Evolutionary conservation across 2,329 filamentous ascomycete species (phyloP), one percentile per base, ranked within the genome.

Genomic region (Talaromyces atroroseus): DNA sequence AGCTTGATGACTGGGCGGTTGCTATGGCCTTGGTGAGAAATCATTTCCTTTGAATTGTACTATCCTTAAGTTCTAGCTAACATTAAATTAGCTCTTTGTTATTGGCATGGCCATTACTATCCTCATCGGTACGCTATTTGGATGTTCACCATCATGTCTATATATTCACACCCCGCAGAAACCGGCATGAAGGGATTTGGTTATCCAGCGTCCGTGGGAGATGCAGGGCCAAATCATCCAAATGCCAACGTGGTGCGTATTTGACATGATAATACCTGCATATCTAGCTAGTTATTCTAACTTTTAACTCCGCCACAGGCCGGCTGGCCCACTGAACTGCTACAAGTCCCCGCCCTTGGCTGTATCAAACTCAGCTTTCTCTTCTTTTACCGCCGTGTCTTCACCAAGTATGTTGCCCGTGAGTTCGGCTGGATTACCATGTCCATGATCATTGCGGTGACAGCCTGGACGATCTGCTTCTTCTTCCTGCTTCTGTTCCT

Each of bases 351-450:
- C 14, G 49, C 49, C 1, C 34, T 38, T 16, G 49, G 49, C 18
- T 51, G 26, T 29, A 51, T 51, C 16, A 51, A 51, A 24, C 49
- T 51, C 10, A 51, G 49, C 18, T 40, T 51, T 10, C 21, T 51
- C 16, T 51, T 51, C 29, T 51, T 51, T n/a, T 51, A 51, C 32
- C 49, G 49, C 18, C 49, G 49, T n/a, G 29, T 51, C 18, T 51
- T 51, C 49, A 8, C 20, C 18, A 40, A 38, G 16, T 36, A 34
- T 4, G 29, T 36, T 4, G 29, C 29, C 2, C 21, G 29, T 7
- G 49, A 38, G 18, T 51, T 51, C 20, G 23, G 21, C 49, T 20
- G 26, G 12, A 24, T 21, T 10, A 38, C 26, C 20, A 2, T 51
- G 1, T 36, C 38, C 49, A 38, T 38, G 29, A 26, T 40, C 10